Percentiles rank a stretch among this genome's conserved stretches.
phyloP scores from a whole-genome alignment of 1,284 basidiomycete genomes.

The Rhodotorula mucilaginosa region DNA sequence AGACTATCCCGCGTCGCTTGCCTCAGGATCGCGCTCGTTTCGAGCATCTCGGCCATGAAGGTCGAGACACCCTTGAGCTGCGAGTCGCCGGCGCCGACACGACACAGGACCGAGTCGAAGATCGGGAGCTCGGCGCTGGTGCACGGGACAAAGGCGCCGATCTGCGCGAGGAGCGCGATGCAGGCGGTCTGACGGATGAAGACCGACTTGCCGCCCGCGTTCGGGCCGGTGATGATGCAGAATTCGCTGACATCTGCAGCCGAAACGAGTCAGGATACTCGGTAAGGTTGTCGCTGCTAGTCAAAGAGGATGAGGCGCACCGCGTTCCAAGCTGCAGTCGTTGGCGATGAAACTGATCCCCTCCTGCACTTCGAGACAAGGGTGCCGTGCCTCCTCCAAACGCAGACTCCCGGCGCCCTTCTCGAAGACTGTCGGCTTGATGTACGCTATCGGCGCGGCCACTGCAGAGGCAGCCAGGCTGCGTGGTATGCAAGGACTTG shows the following conservation, averaged over 20 bases:
- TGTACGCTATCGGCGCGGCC: constrained; percentile 80
- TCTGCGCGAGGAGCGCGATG: constrained; percentile 91
- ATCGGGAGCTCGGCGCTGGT: constrained; percentile 79
- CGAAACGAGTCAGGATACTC: not conserved
- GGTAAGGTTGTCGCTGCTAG: no score
- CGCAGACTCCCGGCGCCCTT: constrained; percentile 76
- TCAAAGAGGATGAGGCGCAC: constrained; percentile 47
- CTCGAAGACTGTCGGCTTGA: constrained; percentile 72
- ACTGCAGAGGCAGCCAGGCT: constrained; percentile 88
- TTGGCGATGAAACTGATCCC: constrained; percentile 94
- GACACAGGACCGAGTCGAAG: constrained; percentile 92
- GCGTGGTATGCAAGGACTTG: constrained; percentile 41
- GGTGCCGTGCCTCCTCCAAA: constrained; percentile 82
- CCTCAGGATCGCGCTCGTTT: constrained; percentile 91
- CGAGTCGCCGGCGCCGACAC: constrained; percentile 96
- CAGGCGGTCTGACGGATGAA: constrained; percentile 88
- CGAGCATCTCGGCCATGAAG: constrained; percentile 99
- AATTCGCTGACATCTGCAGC: constrained; percentile 51
- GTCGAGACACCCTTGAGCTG: constrained; percentile 97
- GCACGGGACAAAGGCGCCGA: constrained; percentile 93
- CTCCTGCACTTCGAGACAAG: constrained; percentile 94
- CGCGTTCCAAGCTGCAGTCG: constrained; percentile 84
- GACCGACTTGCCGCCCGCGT: constrained; percentile 88
- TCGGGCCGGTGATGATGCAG: constrained; percentile 68
- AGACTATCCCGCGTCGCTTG: constrained; percentile 89